A percentile compares a stretch with the other conserved stretches of the same genome.
phyloP scores from a whole-genome alignment of 352 stramenopile species.

The Globisporangium sylvaticum region DNA sequence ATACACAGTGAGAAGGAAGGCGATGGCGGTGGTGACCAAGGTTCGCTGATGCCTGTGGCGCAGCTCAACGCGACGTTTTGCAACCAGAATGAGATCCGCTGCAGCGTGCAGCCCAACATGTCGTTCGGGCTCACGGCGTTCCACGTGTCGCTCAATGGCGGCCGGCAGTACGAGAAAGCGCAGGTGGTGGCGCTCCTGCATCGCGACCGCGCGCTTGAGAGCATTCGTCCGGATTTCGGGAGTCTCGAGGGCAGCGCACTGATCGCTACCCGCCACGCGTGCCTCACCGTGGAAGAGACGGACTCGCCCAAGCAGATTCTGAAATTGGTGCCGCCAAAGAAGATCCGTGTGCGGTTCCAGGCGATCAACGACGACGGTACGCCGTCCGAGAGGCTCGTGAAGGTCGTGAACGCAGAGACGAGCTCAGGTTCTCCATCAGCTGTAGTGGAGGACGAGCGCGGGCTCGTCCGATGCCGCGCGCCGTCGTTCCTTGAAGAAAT shows the following conservation, averaged over 20 bases:
- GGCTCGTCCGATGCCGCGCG: conserved; percentile 34
- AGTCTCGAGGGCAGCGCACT: conserved; percentile 36
- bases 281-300: conserved; percentile 34
- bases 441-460: conserved; percentile 14
- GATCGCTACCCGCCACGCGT: conserved; percentile 27
- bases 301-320: conserved; percentile 45
- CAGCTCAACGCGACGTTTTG: conserved; percentile 52
- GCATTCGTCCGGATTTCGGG: conserved; percentile 28
- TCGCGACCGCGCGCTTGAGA: conserved; percentile 40
- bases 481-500: conserved; percentile 61
- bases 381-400: conserved; percentile 22
- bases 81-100: conserved; percentile 44
- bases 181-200: conserved; percentile 40
- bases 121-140: conserved; percentile 59
- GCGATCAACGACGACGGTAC: conserved; percentile 25
- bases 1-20: conserved; percentile 9
- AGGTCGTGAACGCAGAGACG: conserved; percentile 28
- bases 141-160: conserved; percentile 58
- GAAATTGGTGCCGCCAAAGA: conserved; percentile 38
- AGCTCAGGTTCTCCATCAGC: not conserved
- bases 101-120: conserved; percentile 59
- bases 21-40: not conserved
- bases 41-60: conserved; percentile 20
- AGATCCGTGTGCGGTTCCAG: conserved; percentile 51
- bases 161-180: conserved; percentile 46